These are phyloP conservation scores for Trypanosoma congolense DNA, from an alignment of 208 protist genomes.

Conservation along the genomic window DNA sequence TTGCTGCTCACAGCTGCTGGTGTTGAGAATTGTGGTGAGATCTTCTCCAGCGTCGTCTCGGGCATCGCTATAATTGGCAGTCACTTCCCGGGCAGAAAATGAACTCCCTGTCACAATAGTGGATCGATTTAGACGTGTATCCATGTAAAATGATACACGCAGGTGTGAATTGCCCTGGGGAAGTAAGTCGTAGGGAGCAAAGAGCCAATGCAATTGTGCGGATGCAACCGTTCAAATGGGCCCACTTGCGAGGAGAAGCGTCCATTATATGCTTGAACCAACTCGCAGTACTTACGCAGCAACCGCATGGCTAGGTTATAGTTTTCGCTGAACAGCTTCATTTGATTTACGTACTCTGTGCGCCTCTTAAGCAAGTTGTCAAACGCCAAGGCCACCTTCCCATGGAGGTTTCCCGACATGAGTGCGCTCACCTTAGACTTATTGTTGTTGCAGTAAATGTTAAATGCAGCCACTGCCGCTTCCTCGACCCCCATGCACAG, in stretches of 20 bases:
- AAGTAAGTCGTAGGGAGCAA: constrained; percentile 31
- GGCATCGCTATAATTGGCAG: neutral
- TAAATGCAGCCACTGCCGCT: constrained; percentile 44
- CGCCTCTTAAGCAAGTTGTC: constrained; percentile 60
- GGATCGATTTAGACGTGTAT: constrained; percentile 15
- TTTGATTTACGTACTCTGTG: constrained; percentile 5
- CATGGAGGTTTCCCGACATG: constrained; percentile 63
- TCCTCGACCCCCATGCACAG: constrained; percentile 32
- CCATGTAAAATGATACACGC: constrained; percentile 12
- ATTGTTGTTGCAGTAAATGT: constrained; percentile 49
- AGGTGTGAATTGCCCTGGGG: neutral
- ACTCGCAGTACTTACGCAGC: constrained; percentile 27
- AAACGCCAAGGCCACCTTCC: constrained; percentile 62
- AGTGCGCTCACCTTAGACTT: constrained; percentile 46
- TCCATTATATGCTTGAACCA: constrained; percentile 31
- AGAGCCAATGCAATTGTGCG: constrained; percentile 47
- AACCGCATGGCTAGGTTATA: constrained; percentile 32
- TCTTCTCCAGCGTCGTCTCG: neutral
- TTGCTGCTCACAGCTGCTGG: constrained; percentile 61
- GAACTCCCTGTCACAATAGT: neutral
- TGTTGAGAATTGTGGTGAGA: constrained; percentile 12
- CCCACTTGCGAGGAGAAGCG: constrained; percentile 58
- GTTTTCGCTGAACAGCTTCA: constrained; percentile 63
- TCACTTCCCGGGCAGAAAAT: constrained; percentile 4
- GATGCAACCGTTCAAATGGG: constrained; percentile 33